phyloP scores from a whole-genome alignment of 306 rosid genomes.

The Cyamopsis tetragonoloba region DNA sequence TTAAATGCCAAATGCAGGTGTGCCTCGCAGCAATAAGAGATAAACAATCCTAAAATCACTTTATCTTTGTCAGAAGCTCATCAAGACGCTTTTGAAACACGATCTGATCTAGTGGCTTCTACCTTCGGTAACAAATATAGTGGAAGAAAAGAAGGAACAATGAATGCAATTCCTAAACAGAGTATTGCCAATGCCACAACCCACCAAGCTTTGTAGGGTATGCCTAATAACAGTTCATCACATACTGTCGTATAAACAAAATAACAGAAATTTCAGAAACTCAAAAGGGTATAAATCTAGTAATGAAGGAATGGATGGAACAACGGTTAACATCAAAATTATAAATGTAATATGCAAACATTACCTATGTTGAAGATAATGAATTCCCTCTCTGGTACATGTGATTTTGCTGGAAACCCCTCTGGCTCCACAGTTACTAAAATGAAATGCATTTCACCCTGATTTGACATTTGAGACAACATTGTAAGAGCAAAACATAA shows the following conservation, averaged over 20 bases:
- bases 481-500: constrained; percentile 10
- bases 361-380: constrained; percentile 82
- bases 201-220: constrained; percentile 85
- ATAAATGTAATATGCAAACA: neutral
- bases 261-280: neutral
- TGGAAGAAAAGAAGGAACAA: constrained; percentile 56
- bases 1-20: neutral
- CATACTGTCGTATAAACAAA: constrained; percentile 49
- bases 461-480: constrained; percentile 26
- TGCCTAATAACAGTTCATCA: constrained; percentile 71
- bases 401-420: constrained; percentile 70
- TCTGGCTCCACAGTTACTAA: constrained; percentile 75
- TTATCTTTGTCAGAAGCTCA: neutral
- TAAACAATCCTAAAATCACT: neutral
- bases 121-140: constrained; percentile 47
- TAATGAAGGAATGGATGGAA: neutral
- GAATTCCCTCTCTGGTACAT: constrained; percentile 54
- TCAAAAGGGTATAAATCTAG: neutral
- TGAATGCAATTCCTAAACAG: constrained; percentile 59
- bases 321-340: neutral
- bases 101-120: constrained; percentile 19
- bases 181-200: constrained; percentile 56
- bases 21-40: neutral
- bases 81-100: constrained; percentile 49
- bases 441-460: constrained; percentile 45